phyloP scores from a whole-genome alignment of 2,329 filamentous ascomycete genomes.

The Xylaria sp. region DNA sequence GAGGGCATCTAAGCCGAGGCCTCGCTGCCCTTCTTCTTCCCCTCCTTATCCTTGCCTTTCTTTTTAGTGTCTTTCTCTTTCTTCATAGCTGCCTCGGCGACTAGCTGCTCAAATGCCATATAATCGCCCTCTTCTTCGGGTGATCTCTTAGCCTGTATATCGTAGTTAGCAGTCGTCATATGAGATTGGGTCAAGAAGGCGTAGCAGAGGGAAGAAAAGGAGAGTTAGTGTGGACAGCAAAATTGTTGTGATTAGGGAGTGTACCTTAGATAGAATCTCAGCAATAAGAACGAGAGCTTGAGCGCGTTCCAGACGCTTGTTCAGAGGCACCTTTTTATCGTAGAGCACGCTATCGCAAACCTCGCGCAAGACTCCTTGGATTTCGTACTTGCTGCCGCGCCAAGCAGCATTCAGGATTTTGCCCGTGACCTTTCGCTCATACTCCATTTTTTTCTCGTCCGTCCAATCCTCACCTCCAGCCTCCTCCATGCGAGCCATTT shows the following conservation, averaged over 20 bases:
- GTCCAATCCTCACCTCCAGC: conserved; percentile 97
- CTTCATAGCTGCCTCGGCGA: conserved; percentile 95
- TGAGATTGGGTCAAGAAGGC: neutral
- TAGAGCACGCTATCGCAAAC: conserved; percentile 91
- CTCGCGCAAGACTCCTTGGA: conserved; percentile 93
- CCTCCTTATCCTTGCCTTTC: conserved; percentile 68
- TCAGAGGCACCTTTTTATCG: conserved; percentile 78
- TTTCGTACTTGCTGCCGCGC: conserved; percentile 97
- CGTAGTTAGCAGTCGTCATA: conserved; percentile 34
- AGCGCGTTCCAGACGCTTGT: conserved; percentile 90
- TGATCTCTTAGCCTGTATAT: conserved; percentile 78
- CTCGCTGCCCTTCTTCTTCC: conserved; percentile 47
- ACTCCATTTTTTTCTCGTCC: conserved; percentile 95
- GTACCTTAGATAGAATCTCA: conserved; percentile 88
- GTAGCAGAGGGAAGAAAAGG: neutral
- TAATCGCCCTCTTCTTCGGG: conserved; percentile 98
- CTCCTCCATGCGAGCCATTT: conserved; percentile 97
- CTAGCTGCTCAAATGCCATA: conserved; percentile 98
- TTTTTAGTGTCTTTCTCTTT: conserved; percentile 86
- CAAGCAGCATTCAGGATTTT: conserved; percentile 98
- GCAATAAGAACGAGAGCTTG: conserved; percentile 90
- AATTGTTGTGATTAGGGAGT: conserved; percentile 37
- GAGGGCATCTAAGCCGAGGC: conserved; percentile 36
- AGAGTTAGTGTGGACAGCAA: neutral
- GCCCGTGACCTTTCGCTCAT: conserved; percentile 93